Percentiles rank a stretch among this genome's conserved stretches.
phyloP scores from a whole-genome alignment of 305 asterid species.

The Petunia hybrid region DNA sequence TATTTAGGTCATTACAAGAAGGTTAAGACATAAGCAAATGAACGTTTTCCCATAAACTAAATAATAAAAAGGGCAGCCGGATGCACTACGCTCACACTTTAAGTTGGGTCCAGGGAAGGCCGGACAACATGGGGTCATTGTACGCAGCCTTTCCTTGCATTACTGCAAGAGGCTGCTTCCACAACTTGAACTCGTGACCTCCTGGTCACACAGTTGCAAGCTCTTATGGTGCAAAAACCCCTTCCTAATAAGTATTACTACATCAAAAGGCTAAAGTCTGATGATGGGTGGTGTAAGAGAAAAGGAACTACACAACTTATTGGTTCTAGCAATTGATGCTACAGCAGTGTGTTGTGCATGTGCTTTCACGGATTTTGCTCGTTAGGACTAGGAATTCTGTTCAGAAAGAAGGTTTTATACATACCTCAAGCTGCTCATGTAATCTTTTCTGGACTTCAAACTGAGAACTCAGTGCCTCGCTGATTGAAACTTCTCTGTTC shows the following conservation, averaged over 20 bases:
- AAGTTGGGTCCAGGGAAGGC: no score
- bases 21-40: not conserved
- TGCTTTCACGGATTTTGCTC: not conserved
- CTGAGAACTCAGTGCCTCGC: slow-evolving; percentile 69
- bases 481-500: slow-evolving; percentile 64
- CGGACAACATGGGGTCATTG: no score
- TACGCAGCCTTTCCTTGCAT: no score
- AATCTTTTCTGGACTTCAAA: slow-evolving; percentile 76
- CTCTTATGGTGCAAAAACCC: no score
- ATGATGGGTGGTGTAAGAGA: not conserved
- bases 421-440: slow-evolving; percentile 87
- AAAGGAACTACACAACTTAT: not conserved
- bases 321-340: not conserved
- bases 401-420: not conserved
- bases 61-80: not conserved
- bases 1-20: not conserved
- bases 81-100: no score
- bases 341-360: not conserved
- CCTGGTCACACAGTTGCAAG: no score
- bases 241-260: not conserved
- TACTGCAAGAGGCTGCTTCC: no score
- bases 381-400: not conserved
- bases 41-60: not conserved
- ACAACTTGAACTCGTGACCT: no score
- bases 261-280: not conserved